phyloP scores from a whole-genome alignment of 495 filamentous ascomycete genomes.

The Parathielavia appendiculata region DNA sequence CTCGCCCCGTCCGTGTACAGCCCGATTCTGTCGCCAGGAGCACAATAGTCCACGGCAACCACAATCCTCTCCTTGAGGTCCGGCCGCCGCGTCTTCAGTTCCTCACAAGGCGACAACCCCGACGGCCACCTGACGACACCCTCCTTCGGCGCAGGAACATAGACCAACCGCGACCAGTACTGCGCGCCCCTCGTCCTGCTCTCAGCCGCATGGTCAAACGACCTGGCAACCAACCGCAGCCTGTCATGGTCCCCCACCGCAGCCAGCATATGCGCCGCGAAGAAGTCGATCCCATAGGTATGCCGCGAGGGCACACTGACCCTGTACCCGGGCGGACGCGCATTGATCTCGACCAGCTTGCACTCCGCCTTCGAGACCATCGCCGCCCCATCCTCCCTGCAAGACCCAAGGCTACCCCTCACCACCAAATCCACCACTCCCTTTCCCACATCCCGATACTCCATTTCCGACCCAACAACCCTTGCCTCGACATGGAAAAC shows the following conservation, averaged over 20 bases:
- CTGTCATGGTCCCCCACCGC: constrained; percentile 28
- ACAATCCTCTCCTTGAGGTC: constrained; percentile 25
- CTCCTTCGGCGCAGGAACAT: constrained; percentile 24
- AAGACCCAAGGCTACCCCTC: too few species aligned
- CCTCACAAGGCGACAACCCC: constrained; percentile 24
- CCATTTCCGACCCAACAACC: constrained; percentile 32
- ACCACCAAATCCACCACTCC: constrained; percentile 8
- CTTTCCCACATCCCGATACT: constrained; percentile 23
- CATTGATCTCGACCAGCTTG: constrained; percentile 40
- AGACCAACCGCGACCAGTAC: constrained; percentile 31
- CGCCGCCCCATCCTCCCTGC: too few species aligned
- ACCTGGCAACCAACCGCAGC: constrained; percentile 21
- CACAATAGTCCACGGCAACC: constrained; percentile 23
- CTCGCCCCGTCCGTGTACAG: constrained; percentile 26
- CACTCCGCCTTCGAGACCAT: constrained; percentile 13
- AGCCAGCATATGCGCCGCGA: constrained; percentile 33
- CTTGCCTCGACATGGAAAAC: constrained; percentile 32
- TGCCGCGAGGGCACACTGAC: constrained; percentile 24
- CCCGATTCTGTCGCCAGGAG: constrained; percentile 19
- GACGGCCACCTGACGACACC: constrained; percentile 17
- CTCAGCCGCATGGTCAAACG: constrained; percentile 21
- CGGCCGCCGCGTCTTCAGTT: constrained; percentile 23
- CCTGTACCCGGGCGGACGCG: constrained; percentile 34
- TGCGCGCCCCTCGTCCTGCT: constrained; percentile 16
- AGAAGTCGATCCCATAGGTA: constrained; percentile 43